These are phyloP conservation scores for Skeletonema menzelii DNA, from an alignment of 108 stramenopile species.

Conservation along the genomic window DNA sequence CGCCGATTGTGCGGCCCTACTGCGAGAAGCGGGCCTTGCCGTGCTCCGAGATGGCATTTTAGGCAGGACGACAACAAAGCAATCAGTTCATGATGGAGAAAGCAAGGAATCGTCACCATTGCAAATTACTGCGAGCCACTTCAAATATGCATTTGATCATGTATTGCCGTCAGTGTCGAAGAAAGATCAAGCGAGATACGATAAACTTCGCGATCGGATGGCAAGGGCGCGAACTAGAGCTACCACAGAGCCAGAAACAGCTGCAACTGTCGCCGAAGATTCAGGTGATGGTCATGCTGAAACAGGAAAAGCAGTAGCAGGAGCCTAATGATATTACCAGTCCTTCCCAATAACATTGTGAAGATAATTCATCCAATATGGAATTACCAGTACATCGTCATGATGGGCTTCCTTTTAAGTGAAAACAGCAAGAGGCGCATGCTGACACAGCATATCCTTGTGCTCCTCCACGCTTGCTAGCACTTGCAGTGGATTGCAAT, in stretches of 20 bases:
- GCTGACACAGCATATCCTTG: too few relatives aligned
- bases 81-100: neutral
- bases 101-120: conserved; percentile 21
- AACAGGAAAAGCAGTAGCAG: too few relatives aligned
- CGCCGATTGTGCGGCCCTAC: conserved; percentile 87
- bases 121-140: conserved; percentile 66
- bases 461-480: too few relatives aligned
- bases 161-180: conserved; percentile 86
- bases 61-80: conserved; percentile 12
- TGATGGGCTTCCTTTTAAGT: too few relatives aligned
- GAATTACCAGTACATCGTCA: too few relatives aligned
- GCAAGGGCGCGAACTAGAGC: conserved; percentile 71
- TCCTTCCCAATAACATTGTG: too few relatives aligned
- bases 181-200: conserved; percentile 82
- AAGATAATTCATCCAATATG: too few relatives aligned
- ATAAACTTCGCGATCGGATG: conserved; percentile 82
- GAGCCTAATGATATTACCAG: too few relatives aligned
- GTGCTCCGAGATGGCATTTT: conserved; percentile 70
- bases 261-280: conserved; percentile 4
- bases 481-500: too few relatives aligned
- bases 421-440: too few relatives aligned
- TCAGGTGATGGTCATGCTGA: conserved; percentile 3
- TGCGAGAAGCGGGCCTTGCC: conserved; percentile 88
- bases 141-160: conserved; percentile 83
- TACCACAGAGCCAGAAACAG: neutral